These are phyloP conservation scores for Lasiosphaeria ovina DNA, from an alignment of 495 filamentous ascomycete genomes.

Conservation along the genomic window DNA sequence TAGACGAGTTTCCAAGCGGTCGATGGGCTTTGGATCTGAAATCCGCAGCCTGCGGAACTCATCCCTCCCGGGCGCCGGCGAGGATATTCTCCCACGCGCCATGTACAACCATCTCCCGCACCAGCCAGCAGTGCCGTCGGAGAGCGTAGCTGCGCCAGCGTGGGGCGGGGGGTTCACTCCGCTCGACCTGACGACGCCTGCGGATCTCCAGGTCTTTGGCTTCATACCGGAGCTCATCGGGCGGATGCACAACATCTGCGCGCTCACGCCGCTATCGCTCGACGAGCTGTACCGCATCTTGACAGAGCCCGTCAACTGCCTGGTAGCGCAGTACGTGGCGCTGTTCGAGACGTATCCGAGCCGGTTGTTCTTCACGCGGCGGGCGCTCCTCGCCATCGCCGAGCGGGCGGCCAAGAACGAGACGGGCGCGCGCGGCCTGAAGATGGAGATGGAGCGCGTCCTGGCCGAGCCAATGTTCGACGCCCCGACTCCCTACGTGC, in stretches of 20 bases:
- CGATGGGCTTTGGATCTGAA: conserved; percentile 87
- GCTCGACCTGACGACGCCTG: conserved; percentile 74
- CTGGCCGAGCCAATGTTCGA: conserved; percentile 91
- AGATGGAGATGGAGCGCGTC: conserved; percentile 86
- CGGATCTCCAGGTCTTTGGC: conserved; percentile 85
- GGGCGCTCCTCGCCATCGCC: conserved; percentile 76
- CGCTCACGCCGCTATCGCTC: conserved; percentile 76
- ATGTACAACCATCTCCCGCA: conserved; percentile 46
- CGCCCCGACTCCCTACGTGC: conserved; percentile 63
- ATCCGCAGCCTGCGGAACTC: conserved; percentile 52
- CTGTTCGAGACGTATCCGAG: conserved; percentile 82
- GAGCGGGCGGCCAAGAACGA: conserved; percentile 69
- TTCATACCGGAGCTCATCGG: conserved; percentile 95
- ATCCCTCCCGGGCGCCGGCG: conserved; percentile 30
- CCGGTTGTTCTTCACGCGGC: conserved; percentile 77
- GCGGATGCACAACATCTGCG: conserved; percentile 81
- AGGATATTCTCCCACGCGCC: conserved; percentile 40
- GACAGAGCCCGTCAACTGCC: conserved; percentile 84
- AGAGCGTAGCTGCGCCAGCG: conserved; percentile 10
- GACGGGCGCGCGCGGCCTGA: conserved; percentile 82
- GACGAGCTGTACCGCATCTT: conserved; percentile 80
- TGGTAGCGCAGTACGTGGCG: conserved; percentile 80
- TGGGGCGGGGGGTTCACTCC: conserved; percentile 58
- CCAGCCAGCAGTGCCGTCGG: conserved; percentile 34
- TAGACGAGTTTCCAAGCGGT: conserved; percentile 79